Percentiles rank a stretch among this genome's conserved stretches.
phyloP scores from a whole-genome alignment of 768 basidiomycete species.

The Mycena albidolilacea region DNA sequence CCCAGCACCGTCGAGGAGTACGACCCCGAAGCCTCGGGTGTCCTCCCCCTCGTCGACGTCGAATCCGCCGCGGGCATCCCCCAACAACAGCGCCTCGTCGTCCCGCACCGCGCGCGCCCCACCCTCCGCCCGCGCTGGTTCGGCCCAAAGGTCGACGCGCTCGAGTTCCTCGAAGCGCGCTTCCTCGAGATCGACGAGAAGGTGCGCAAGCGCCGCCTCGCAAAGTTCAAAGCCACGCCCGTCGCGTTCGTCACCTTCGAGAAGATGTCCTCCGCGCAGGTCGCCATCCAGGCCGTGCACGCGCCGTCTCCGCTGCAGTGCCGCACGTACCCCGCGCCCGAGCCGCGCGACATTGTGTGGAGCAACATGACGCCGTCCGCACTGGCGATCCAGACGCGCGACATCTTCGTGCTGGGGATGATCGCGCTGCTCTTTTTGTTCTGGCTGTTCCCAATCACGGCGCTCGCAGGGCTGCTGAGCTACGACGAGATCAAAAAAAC shows the following conservation, averaged over 20 bases:
- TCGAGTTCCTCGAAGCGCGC: slow-evolving; percentile 87
- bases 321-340: slow-evolving; percentile 85
- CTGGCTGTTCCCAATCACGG: slow-evolving; percentile 94
- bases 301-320: slow-evolving; percentile 76
- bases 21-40: slow-evolving; percentile 75
- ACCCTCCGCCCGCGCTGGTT: slow-evolving; percentile 85
- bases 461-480: slow-evolving; percentile 88
- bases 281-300: slow-evolving; percentile 88
- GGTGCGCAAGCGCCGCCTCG: slow-evolving; percentile 80
- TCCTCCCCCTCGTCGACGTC: slow-evolving; percentile 60
- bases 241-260: slow-evolving; percentile 97
- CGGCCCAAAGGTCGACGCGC: slow-evolving; percentile 84
- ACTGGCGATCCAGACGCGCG: slow-evolving; percentile 72
- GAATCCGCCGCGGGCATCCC: slow-evolving; percentile 62
- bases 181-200: slow-evolving; percentile 89
- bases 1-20: slow-evolving; percentile 90
- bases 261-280: slow-evolving; percentile 90
- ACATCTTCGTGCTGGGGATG: slow-evolving; percentile 76
- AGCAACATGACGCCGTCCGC: slow-evolving; percentile 84
- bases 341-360: slow-evolving; percentile 98
- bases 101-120: slow-evolving; percentile 83
- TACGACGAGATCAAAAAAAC: slow-evolving; percentile 94
- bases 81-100: slow-evolving; percentile 71
- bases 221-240: slow-evolving; percentile 84
- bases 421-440: slow-evolving; percentile 87